Conservation (phyloP, 352 stramenopile genomes). For the Phytophthora syringae region DNA sequence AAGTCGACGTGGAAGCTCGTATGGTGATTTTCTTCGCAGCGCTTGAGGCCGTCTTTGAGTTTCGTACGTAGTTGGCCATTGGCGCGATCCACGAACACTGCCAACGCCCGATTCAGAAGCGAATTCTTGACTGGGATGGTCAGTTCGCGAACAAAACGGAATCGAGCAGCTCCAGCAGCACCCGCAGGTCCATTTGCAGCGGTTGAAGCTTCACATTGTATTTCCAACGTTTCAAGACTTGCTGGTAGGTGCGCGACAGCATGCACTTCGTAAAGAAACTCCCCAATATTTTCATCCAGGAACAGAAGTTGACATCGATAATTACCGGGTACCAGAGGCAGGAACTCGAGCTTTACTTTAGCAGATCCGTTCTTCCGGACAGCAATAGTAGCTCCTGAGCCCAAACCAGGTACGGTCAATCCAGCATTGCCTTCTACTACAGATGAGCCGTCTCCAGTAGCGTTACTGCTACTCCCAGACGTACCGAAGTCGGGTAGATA, state of each 20-base stretch:
- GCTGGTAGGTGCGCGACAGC: conserved; percentile 80
- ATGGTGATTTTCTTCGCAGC: conserved; percentile 79
- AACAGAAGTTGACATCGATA: conserved; percentile 93
- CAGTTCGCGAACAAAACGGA: conserved; percentile 80
- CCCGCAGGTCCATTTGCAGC: conserved; percentile 8
- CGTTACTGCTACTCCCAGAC: conserved; percentile 33
- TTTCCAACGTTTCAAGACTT: conserved; percentile 77
- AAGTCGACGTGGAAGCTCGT: conserved; percentile 74
- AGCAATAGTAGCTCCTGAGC: conserved; percentile 7
- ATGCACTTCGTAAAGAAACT: conserved; percentile 94
- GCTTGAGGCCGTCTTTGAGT: conserved; percentile 79
- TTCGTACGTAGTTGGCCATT: conserved; percentile 76
- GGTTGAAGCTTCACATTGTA: conserved; percentile 69
- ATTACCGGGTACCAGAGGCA: conserved; percentile 87
- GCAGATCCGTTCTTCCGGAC: conserved; percentile 63
- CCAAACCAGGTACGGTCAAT: conserved; percentile 10
- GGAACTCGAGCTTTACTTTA: conserved; percentile 88
- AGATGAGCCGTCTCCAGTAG: conserved; percentile 7
- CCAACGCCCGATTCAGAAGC: conserved; percentile 74
- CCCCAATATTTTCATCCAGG: conserved; percentile 91
- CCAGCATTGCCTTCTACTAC: conserved; percentile 12
- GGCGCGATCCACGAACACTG: conserved; percentile 66
- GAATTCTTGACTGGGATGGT: conserved; percentile 84
- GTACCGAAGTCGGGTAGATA: conserved; percentile 71
- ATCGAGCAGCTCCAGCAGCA: conserved; percentile 17